phyloP scores from a whole-genome alignment of 31 red algal genomes.

The Asparagopsis taxiformis region DNA sequence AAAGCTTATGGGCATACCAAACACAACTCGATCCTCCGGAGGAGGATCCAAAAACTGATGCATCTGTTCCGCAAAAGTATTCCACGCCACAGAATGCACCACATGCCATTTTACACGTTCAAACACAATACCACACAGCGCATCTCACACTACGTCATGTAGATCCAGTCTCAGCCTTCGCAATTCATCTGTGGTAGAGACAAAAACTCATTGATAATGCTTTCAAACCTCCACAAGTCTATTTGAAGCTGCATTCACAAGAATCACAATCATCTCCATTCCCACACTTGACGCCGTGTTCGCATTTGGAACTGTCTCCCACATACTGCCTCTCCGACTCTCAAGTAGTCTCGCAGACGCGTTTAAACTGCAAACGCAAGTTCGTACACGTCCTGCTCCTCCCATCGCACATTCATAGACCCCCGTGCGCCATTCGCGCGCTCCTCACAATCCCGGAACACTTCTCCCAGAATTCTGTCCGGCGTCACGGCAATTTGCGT shows the following conservation, averaged over 20 bases:
- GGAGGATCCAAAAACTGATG: background rate
- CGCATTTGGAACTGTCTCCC: constrained; percentile 26
- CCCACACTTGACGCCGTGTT: constrained; percentile 5
- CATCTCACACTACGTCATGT: constrained; percentile 54
- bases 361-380: constrained; percentile 61
- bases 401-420: constrained; percentile 49
- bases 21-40: too few species aligned
- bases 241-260: constrained; percentile 20
- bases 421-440: constrained; percentile 48
- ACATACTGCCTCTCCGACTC: constrained; percentile 54
- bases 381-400: constrained; percentile 81
- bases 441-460: constrained; percentile 62
- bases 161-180: constrained; percentile 50
- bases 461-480: constrained; percentile 27
- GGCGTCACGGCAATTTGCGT: background rate
- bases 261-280: constrained; percentile 29
- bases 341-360: constrained; percentile 61
- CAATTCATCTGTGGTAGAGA: constrained; percentile 69
- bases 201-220: constrained; percentile 42
- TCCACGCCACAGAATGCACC: constrained; percentile 38
- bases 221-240: constrained; percentile 37
- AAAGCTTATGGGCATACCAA: too few species aligned
- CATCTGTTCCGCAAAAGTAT: constrained; percentile 9
- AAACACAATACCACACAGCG: constrained; percentile 30
- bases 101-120: constrained; percentile 35